Conservation (phyloP, 345 rosid species). For the Passiflora organensis region DNA sequence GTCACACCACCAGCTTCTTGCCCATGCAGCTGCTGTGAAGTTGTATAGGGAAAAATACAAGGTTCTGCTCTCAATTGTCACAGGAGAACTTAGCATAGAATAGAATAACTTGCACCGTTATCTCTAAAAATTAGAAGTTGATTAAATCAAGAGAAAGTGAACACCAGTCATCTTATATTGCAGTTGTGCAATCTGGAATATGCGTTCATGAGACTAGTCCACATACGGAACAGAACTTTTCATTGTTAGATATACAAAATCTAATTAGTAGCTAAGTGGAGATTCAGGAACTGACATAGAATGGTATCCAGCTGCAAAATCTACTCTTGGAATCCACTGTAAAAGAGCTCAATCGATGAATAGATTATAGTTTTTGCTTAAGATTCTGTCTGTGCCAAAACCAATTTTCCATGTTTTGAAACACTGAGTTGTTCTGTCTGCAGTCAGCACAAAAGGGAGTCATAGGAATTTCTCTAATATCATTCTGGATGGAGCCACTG, state of each 20-base stretch:
- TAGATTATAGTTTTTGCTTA: no score
- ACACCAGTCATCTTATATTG: no score
- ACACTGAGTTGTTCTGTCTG: neutral
- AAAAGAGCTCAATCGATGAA: no score
- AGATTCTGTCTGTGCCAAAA: neutral
- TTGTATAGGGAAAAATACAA: conserved; percentile 35
- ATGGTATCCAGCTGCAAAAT: no score
- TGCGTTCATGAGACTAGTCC: no score
- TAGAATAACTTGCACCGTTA: no score
- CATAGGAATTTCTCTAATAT: conserved; percentile 6
- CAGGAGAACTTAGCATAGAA: neutral
- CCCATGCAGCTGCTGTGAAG: conserved; percentile 14
- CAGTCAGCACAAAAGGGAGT: conserved; percentile 7
- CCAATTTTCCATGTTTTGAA: neutral
- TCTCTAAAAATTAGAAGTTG: neutral
- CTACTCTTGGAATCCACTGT: no score
- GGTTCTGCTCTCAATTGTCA: conserved; percentile 16
- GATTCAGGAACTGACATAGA: no score
- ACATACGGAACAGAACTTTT: no score
- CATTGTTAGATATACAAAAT: no score
- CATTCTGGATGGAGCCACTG: conserved; percentile 3
- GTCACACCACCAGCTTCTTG: neutral
- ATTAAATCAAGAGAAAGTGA: neutral
- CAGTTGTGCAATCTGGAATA: no score
- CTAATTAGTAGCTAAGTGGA: no score